Evolutionary conservation across 306 rosid genomes (phyloP), one percentile per base, ranked within the genome.

Genomic region (Senna tora): DNA sequence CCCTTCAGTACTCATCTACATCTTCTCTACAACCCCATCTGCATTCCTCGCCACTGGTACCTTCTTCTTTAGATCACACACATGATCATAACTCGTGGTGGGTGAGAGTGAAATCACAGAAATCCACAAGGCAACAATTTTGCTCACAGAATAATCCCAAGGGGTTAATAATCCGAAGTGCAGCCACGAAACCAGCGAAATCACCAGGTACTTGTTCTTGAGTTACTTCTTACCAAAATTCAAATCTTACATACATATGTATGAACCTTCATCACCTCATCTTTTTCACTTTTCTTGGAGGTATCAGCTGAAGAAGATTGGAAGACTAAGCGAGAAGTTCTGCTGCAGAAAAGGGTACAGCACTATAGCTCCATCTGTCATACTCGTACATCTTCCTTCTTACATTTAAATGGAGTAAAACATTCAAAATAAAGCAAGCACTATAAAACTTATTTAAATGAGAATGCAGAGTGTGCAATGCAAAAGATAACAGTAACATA

Each of bases 241-340:
- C 6, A 25, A 54, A 56, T 64, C 49, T n/a, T 38, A 3, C 60
- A 52, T 20, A 36, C n/a, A n/a, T n/a, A n/a, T n/a, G n/a, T n/a
- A n/a, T 63, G 77, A 80, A 49, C 38, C 53, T 43, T 60, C 63
- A 33, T 58, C 14, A 62, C 34, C 25, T 77, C 43, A 54, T 82
- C 42, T 46, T 36, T 75, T 55, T 43, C 25, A 65, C n/a, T 36
- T 77, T 55, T 65, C 47, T 80, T 80, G 79, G 91, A 62, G 87
- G 67, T 79, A 13, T 79, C 82, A 94, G 99, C 97, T 78, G 99
- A 94, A 84, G 96, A 94, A 84, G 99, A 94, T 0, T 94, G 99
- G 99, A 94, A 91, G 84, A 55, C 79, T 75, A 94, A 94, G 85
- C 77, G 99, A 75, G 97, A 81, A 64, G 0, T 21, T 64, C 86